Base-by-base conservation (phyloP, 2,329 filamentous ascomycete genomes). In the Trichoderma polysporum region DNA sequence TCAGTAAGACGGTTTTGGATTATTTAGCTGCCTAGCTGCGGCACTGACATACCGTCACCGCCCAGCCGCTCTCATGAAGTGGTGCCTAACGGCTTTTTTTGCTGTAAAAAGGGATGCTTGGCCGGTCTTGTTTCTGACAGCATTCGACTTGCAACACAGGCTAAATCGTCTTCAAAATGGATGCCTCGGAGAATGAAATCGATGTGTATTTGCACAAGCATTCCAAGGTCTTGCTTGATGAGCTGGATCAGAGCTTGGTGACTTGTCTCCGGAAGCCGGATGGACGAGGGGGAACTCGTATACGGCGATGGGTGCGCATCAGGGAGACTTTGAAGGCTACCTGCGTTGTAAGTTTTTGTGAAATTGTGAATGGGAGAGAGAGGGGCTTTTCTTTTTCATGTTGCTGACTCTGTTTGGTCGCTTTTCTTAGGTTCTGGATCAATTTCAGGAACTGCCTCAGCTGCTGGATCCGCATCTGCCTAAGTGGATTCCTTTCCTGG, bases 371-470 rank as follows among this genome's bases (percentile, higher is more conserved):
- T 5, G 1, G 15, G 15, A 37, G 25, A 4, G 4, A 15, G 4
- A n/a, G 50, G 15, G 9, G 4, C 12, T 13, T 19, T 15, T 27
- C 3, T 22, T 1, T 31, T 25, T n/a, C 15, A n/a, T 13, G 3
- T 12, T 56, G 8, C 45, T 56, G 4, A 59, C 27, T 27, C 19
- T 22, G 29, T 10, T 39, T 27, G 4, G 4, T 25, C 22, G 25
- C n/a, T 41, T 31, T 27, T 35, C 33, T 1, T 41, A 85, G 82
- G 77, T 86, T 4, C 87, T 99, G 58, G 93, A 97, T 72, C 89
- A 91, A 2, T 99, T 98, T 72, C 94, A 98, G 83, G 94, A 97
- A 82, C 90, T 96, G 71, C 95, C 95, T 19, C 95, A 99, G 77
- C 85, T 98, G 45, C 86, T 99, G 29, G 95, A 99, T 79, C 88